A percentile compares a stretch with the other conserved stretches of the same genome.
Evolutionary conservation across 805 yeast species (phyloP).

Genomic region (Nakazawaea ambrosiae): DNA sequence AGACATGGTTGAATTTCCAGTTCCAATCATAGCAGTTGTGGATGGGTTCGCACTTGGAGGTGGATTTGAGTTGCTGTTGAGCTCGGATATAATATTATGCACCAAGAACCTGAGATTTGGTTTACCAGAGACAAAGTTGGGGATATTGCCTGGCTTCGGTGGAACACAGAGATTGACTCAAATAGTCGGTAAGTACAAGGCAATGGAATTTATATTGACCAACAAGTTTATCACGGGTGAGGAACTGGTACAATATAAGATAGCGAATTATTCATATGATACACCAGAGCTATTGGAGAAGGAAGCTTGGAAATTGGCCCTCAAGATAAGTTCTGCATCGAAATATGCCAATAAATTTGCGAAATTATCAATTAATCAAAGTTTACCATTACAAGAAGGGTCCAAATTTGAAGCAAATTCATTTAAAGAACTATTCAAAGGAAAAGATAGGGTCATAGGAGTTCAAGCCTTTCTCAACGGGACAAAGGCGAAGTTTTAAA

Average conservation of each 20-base stretch:
- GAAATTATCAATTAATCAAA: slow-evolving; percentile 35
- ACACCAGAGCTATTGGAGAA: slow-evolving; percentile 29
- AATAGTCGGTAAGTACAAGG: slow-evolving; percentile 41
- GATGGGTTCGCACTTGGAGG: slow-evolving; percentile 47
- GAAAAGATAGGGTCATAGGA: slow-evolving; percentile 40
- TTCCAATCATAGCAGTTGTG: slow-evolving; percentile 50
- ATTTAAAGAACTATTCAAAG: slow-evolving; percentile 40
- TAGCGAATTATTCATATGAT: slow-evolving; percentile 34
- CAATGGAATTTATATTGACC: slow-evolving; percentile 42
- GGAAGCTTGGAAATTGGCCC: slow-evolving; percentile 38
- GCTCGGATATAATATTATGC: slow-evolving; percentile 41
- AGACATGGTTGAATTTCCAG: slow-evolving; percentile 27
- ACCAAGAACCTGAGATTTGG: slow-evolving; percentile 43
- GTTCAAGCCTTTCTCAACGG: slow-evolving; percentile 45
- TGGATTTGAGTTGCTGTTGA: slow-evolving; percentile 50
- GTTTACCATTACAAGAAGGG: slow-evolving; percentile 30
- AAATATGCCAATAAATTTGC: slow-evolving; percentile 38
- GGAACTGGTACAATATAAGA: slow-evolving; percentile 41
- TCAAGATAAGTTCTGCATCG: slow-evolving; percentile 31
- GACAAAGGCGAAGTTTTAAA: slow-evolving; percentile 26
- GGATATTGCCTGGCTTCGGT: slow-evolving; percentile 46
- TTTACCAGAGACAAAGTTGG: slow-evolving; percentile 48
- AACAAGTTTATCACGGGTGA: slow-evolving; percentile 36
- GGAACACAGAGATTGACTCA: slow-evolving; percentile 45
- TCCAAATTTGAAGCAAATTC: slow-evolving; percentile 33